Percentiles rank a stretch among this genome's conserved stretches.
Evolutionary conservation across 78 protist genomes (phyloP).

Genomic region (Polysphondylium violaceum): DNA sequence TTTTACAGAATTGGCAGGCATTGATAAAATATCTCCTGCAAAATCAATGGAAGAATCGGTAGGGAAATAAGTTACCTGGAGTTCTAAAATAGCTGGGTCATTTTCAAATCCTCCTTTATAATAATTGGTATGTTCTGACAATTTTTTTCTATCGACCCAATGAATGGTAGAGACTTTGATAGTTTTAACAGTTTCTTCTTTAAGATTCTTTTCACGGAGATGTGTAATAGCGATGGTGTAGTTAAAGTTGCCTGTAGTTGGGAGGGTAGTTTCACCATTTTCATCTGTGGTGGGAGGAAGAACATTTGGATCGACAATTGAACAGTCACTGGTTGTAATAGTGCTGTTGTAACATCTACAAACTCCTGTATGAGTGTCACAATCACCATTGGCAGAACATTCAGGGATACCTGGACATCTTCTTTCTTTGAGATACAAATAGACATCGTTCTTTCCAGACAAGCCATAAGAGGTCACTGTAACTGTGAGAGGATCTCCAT

Average conservation of each 20-base stretch:
- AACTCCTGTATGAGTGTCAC: constrained; percentile 3
- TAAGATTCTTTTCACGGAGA: constrained; percentile 1
- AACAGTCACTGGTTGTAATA: not conserved
- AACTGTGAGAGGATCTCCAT: not conserved
- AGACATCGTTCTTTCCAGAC: constrained; percentile 16
- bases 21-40: constrained; percentile 15
- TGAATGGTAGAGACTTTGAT: not conserved
- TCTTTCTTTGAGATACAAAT: no score
- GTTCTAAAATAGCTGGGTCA: constrained; percentile 4
- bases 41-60: not conserved
- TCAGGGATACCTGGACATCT: not conserved
- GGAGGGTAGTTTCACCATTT: constrained; percentile 7
- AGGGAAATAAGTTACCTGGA: not conserved
- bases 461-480: not conserved
- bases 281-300: constrained; percentile 1
- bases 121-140: not conserved
- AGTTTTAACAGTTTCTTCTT: not conserved
- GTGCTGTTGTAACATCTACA: not conserved
- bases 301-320: not conserved
- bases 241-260: not conserved
- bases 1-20: constrained; percentile 31
- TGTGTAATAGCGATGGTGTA: constrained; percentile 10
- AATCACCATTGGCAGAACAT: constrained; percentile 35
- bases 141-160: not conserved
- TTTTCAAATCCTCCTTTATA: constrained; percentile 12